These are phyloP conservation scores for Pholiota adiposa DNA, from an alignment of 1,284 basidiomycete genomes.

Conservation along the genomic window DNA sequence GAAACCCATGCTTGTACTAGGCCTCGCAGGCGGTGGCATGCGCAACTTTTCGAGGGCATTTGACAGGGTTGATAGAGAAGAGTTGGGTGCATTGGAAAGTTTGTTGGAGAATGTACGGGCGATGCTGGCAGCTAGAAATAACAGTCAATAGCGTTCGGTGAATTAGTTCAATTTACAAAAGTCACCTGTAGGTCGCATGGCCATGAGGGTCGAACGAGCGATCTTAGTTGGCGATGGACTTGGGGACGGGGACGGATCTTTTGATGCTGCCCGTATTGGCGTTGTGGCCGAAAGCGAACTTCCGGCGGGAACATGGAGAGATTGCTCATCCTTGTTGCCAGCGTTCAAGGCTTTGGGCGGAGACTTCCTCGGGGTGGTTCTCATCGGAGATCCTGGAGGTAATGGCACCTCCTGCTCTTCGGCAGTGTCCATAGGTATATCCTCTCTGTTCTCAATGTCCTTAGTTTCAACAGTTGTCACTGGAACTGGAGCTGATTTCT, in stretches of 20 bases:
- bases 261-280: slow-evolving; percentile 24
- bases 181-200: slow-evolving; percentile 34
- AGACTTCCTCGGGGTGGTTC: slow-evolving; percentile 26
- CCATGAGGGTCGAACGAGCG: slow-evolving; percentile 34
- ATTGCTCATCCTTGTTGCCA: slow-evolving; percentile 9
- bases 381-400: slow-evolving; percentile 37
- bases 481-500: slow-evolving; percentile 1
- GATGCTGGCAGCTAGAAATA: slow-evolving; percentile 20
- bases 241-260: slow-evolving; percentile 19
- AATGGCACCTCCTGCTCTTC: slow-evolving; percentile 12
- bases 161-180: slow-evolving; percentile 6
- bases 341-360: slow-evolving; percentile 13
- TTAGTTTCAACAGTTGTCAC: background rate
- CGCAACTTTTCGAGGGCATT: slow-evolving; percentile 66
- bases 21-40: slow-evolving; percentile 59
- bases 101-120: slow-evolving; percentile 29
- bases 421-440: slow-evolving; percentile 20
- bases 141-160: background rate
- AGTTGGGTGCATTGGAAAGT: slow-evolving; percentile 30
- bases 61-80: slow-evolving; percentile 55
- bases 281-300: slow-evolving; percentile 24
- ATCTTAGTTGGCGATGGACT: slow-evolving; percentile 41
- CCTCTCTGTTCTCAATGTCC: slow-evolving; percentile 15
- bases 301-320: slow-evolving; percentile 15
- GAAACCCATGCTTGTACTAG: slow-evolving; percentile 70